Base-by-base conservation (phyloP, 768 basidiomycete species). In the Pleurotus tuber-regium region DNA sequence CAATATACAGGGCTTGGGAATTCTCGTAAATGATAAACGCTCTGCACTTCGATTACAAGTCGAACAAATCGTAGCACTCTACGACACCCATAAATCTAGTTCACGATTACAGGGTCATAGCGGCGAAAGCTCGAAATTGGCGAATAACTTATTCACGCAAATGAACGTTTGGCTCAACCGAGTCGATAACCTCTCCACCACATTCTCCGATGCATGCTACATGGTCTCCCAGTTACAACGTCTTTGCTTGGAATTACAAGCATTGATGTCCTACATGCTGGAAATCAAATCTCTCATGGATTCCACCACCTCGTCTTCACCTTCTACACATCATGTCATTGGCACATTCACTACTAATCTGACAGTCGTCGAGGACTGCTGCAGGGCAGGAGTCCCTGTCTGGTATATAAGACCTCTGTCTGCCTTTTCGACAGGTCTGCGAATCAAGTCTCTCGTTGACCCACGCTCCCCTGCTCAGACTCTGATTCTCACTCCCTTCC, bases 331-430 rank as follows among this genome's bases (percentile, higher is more conserved):
- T 4, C 18, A 4, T 33, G 16, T 11, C 8, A 33, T 64, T 4
- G 61, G 62, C 4, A 42, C 14, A 1, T 59, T 59, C 38, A 62
- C 60, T 8, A 36, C 4, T 5, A 26, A 58, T 11, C 26, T 54
- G 0, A 4, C 10, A 1, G 26, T 57, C 4, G 57, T 51, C 0
- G 57, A 59, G 30, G 47, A 53, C 3, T 48, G 60, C 3, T 16
- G 16, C 12, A 24, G 33, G 0, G 59, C 61, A 16, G 58, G 62
- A 0, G 16, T 63, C 0, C 62, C 60, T 2, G 56, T 63, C 7
- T 65, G 61, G 62, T 53, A 51, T 10, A 39, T 63, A 6, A 57
- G 50, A 1, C 43, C 50, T 14, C 33, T 36, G 8, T 10, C 21
- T 6, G 21, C 19, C 2, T 25, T 54, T 7, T 42, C 40, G 6